Evolutionary conservation across 768 basidiomycete genomes (phyloP).

Genomic region (Leucosporidium yakuticum): DNA sequence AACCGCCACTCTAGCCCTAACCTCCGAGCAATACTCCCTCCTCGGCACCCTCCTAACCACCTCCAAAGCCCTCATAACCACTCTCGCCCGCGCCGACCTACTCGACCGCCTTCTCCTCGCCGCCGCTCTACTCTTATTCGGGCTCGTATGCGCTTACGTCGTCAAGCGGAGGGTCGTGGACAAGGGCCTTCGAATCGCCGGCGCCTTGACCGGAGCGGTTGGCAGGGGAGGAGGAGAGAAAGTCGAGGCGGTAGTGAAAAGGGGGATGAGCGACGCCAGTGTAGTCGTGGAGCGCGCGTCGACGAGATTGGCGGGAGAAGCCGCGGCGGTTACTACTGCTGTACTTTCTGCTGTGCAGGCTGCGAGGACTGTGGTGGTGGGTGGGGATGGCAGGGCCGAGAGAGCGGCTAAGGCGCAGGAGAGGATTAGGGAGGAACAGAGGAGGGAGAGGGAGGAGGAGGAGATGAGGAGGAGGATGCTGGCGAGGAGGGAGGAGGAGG

Average conservation of each 20-base stretch:
- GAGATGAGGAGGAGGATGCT: neutral
- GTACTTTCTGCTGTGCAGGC: neutral
- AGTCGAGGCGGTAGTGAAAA: neutral
- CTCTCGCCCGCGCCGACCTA: conserved; percentile 85
- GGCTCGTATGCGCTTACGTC: conserved; percentile 75
- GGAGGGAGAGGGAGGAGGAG: neutral
- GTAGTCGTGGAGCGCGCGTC: neutral
- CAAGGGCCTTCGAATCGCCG: conserved; percentile 60
- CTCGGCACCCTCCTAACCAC: conserved; percentile 65
- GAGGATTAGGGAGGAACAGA: neutral
- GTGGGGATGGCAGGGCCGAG: neutral
- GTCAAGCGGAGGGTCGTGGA: conserved; percentile 82
- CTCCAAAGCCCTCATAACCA: conserved; percentile 77
- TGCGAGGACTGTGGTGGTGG: neutral
- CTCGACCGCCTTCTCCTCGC: conserved; percentile 82
- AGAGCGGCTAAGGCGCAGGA: neutral
- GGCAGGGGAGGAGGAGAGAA: conserved; percentile 1
- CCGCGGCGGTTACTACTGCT: no score
- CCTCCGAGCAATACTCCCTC: conserved; percentile 69
- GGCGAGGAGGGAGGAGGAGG: neutral
- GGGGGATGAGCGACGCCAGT: neutral
- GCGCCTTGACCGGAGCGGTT: neutral
- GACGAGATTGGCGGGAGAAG: neutral
- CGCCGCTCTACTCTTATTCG: conserved; percentile 71
- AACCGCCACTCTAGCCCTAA: conserved; percentile 65